Evolutionary conservation across 345 rosid genomes (phyloP), one percentile per base, ranked within the genome.

Genomic region (Aquilaria malaccensis): DNA sequence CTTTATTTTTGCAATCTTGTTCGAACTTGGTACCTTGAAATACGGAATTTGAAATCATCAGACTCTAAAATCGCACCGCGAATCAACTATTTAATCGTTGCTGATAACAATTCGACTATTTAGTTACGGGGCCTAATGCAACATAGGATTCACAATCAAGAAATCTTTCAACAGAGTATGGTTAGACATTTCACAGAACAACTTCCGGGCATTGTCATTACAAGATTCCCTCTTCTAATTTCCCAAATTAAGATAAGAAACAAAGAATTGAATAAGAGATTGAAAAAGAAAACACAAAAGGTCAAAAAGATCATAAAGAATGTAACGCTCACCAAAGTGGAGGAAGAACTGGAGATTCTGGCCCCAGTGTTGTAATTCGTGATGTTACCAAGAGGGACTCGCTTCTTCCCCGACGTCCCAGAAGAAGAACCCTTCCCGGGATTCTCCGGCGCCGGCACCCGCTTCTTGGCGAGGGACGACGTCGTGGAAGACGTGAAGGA

Each of bases 331-430:
- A 91, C 98, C 87, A 79, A 49, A 67, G 76, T 63, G 47, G 96
- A 80, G 29, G 82, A 67, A 3, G 85, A 62, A 57, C 67, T 61
- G 2, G 77, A 72, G 78, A 68, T 53, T 68, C 77, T 80, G 0
- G 80, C 71, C 5, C 50, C 76, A 14, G 67, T 85, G 71, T 73
- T 88, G 11, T 76, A 83, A 70, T 88, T 91, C 2, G 92, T 80
- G 63, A 91, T 73, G 63, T 91, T 87, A 56, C 79, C 66, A 30
- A 91, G 89, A 12, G 97, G 95, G 13, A 86, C 85, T 70, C 97
- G 79, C 78, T 83, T 84, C 83, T 83, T 87, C 50, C 79, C 69
- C 81, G 63, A 66, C 15, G 85, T 66, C 22, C 73, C 70, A 47
- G 69, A 63, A 13, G 73, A 69, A 41, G 70, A 58, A 45, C 63